Evolutionary conservation across 768 basidiomycete genomes (phyloP), one percentile per base, ranked within the genome.

Genomic region (Tylopilus sp.): DNA sequence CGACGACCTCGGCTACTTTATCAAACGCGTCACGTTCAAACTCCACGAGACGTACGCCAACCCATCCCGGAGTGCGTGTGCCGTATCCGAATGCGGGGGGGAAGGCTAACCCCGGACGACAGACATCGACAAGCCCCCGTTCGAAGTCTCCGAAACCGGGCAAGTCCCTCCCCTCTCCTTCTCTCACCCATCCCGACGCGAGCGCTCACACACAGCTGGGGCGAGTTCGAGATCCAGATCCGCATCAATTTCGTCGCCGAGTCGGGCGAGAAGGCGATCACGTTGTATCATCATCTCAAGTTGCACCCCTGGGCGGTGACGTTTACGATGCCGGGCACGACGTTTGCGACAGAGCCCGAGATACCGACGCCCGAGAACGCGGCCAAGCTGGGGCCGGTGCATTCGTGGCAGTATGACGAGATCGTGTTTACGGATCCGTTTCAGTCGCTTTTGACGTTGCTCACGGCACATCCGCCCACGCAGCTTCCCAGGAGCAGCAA

Each of bases 331-430:
- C 48, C 59, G 0, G 62, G 64, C 13, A 9, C 57, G 19, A 2
- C 55, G 6, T 49, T 55, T 19, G 38, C 56, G 1, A 80, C 78
- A 24, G 84, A 87, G 41, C 80, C 84, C 0, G 84, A 85, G 49
- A 81, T 86, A 3, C 85, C 86, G 1, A 77, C 86, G 5, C 76
- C 85, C 9, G 86, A 87, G 16, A 76, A 77, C 22, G 85, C 87
- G 3, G 76, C 82, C 63, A 84, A 83, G 63, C 64, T 78, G 25
- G 87, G 86, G 1, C 88, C 90, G 0, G 92, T 99, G 26, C 89
- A 97, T 68, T 89, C 92, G 0, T 99, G 96, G 95, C 96, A 98
- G 64, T 98, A 98, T 72, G 96, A 98, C 71, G 97, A 99, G 72
- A 81, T 98, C 57, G 92, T 98, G 47, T 98, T 99, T 73, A 82